Conservation (phyloP, 2,329 filamentous ascomycete genomes). For the Piedraia hortae region DNA sequence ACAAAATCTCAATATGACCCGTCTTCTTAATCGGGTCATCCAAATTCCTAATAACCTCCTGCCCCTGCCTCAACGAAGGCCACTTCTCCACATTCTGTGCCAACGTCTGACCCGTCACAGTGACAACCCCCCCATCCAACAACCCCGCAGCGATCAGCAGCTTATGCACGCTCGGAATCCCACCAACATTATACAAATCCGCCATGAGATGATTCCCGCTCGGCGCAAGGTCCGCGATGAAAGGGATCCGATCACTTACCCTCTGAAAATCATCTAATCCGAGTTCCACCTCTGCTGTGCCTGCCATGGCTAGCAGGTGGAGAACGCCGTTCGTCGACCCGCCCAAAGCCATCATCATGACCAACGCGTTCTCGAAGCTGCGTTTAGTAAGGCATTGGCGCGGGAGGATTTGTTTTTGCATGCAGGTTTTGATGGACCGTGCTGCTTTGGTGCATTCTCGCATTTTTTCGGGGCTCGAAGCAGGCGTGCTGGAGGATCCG, state of each 20-base stretch:
- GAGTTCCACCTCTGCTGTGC: constrained; percentile 50
- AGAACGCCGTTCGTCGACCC: constrained; percentile 73
- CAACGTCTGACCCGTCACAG: constrained; percentile 61
- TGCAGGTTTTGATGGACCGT: constrained; percentile 47
- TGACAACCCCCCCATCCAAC: constrained; percentile 51
- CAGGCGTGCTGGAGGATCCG: constrained; percentile 61
- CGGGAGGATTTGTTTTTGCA: constrained; percentile 61
- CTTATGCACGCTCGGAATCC: constrained; percentile 65
- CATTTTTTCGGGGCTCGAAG: constrained; percentile 54
- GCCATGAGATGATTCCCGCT: constrained; percentile 68
- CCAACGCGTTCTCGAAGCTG: constrained; percentile 67
- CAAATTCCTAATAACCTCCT: constrained; percentile 59
- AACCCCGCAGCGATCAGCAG: constrained; percentile 49
- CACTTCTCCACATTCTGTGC: constrained; percentile 54
- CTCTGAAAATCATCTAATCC: constrained; percentile 61
- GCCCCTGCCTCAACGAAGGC: constrained; percentile 43
- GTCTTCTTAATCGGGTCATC: constrained; percentile 61
- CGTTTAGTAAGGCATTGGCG: constrained; percentile 53
- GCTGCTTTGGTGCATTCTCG: constrained; percentile 65
- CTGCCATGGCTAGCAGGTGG: constrained; percentile 75
- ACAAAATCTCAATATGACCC: constrained; percentile 52
- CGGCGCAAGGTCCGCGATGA: constrained; percentile 63
- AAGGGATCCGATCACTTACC: constrained; percentile 57
- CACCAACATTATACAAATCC: constrained; percentile 63
- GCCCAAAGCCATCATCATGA: constrained; percentile 77